A percentile compares a stretch with the other conserved stretches of the same genome.
Evolutionary conservation across 2,329 filamentous ascomycete species (phyloP).

Genomic region (Beauveria scarabaeidicola): DNA sequence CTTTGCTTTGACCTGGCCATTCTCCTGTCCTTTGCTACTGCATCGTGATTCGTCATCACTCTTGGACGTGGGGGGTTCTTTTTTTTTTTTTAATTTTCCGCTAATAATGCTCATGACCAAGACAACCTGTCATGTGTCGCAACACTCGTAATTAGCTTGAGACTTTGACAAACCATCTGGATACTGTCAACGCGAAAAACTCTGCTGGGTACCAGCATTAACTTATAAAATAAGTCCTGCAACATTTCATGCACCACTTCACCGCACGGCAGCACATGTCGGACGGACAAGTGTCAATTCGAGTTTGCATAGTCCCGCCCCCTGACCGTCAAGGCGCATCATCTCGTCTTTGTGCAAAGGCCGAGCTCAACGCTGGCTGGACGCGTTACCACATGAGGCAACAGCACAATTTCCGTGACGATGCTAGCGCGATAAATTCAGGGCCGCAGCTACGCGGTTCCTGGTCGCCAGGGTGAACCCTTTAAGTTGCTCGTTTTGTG

Average conservation of each 20-base stretch:
- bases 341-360: background rate
- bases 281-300: background rate
- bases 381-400: background rate
- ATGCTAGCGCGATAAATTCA: background rate
- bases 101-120: background rate
- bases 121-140: background rate
- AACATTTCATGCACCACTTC: background rate
- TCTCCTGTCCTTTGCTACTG: background rate
- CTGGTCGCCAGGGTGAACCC: background rate
- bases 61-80: background rate
- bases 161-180: background rate
- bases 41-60: background rate
- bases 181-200: background rate
- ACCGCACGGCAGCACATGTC: background rate
- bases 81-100: background rate
- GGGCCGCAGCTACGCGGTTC: background rate
- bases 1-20: background rate
- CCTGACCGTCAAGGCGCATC: background rate
- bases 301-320: background rate
- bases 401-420: background rate
- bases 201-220: background rate
- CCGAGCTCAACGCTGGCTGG: background rate
- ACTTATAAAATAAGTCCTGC: background rate
- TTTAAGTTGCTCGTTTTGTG: background rate
- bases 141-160: constrained; percentile 1